Percentiles rank a stretch among this genome's conserved stretches.
Conservation (phyloP, 352 stramenopile species). For the Globisporangium orthogonon region DNA sequence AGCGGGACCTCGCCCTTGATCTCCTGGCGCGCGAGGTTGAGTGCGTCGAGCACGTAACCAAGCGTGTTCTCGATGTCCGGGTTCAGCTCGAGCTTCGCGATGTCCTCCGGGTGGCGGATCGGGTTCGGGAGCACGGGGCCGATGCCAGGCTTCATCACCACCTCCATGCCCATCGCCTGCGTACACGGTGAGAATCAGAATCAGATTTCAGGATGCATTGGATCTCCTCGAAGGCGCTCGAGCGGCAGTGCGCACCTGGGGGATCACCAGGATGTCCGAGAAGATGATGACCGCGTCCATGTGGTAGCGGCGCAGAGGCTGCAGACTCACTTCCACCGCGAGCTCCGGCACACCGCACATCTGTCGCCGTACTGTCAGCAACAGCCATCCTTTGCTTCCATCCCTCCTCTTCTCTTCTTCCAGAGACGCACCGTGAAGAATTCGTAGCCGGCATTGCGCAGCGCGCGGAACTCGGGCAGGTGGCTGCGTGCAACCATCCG, state of each 20-base stretch:
- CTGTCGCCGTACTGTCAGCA: slow-evolving; percentile 13
- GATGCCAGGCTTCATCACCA: slow-evolving; percentile 93
- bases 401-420: background rate
- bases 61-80: slow-evolving; percentile 91
- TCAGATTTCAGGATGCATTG: background rate
- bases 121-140: slow-evolving; percentile 83
- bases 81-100: slow-evolving; percentile 86
- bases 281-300: slow-evolving; percentile 99
- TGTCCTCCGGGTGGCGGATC: slow-evolving; percentile 82
- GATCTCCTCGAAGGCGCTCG: no score
- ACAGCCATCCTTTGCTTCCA: background rate
- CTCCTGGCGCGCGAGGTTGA: slow-evolving; percentile 90
- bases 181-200: background rate
- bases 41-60: slow-evolving; percentile 93
- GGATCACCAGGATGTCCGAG: slow-evolving; percentile 98
- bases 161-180: slow-evolving; percentile 92
- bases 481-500: slow-evolving; percentile 29
- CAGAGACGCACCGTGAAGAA: slow-evolving; percentile 73
- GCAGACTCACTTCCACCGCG: slow-evolving; percentile 95
- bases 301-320: slow-evolving; percentile 91
- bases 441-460: slow-evolving; percentile 78
- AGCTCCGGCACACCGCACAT: slow-evolving; percentile 84
- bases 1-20: slow-evolving; percentile 92
- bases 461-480: slow-evolving; percentile 82
- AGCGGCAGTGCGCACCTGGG: slow-evolving; percentile 36